Evolutionary conservation across 495 filamentous ascomycete genomes (phyloP), one percentile per base, ranked within the genome.

Genomic region (Evernia prunastri): DNA sequence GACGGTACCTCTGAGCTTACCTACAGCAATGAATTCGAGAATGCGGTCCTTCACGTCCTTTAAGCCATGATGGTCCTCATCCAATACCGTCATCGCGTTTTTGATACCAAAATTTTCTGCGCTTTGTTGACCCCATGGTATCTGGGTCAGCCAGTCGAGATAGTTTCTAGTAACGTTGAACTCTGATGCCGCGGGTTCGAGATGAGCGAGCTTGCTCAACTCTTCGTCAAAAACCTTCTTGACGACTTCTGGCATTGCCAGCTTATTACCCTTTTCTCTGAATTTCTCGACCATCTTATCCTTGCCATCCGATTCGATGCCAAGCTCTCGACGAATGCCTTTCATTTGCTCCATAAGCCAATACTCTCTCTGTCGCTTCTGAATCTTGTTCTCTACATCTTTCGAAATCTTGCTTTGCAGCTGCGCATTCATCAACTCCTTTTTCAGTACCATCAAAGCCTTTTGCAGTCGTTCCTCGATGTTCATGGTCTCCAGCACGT

Each of bases 331-430:
- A 65, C 89, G 87, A 70, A 99, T 97, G n/a, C 91, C 95, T 77
- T 97, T 97, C 92, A 97, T 95, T 71, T 99, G 95, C 74, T 99
- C 94, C 90, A 94, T 93, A 25, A 99, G 78, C 90, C 91, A 99
- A 78, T 99, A 99, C 71, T 99, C 95, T 36, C 94, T 87, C 72
- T 99, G 94, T 15, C 94, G 87, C 77, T 97, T 97, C 69, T 95
- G 92, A 63, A 99, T 99, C 77, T 96, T 96, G 66, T 82, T 88
- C 74, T 99, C 95, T 29, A 99, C 94, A 72, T 99, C 94, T 77
- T 96, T 97, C 51, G 90, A 91, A 54, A 99, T 99, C 80, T 97
- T 97, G 36, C 88, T 91, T 70, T 96, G 92, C 7, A 99, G 82
- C 72, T 99, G 90, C 6, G 94, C 94, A 64, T 97, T 99, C 86